phyloP scores from a whole-genome alignment of 352 stramenopile genomes.

The Phytophthora pseudosyringae region DNA sequence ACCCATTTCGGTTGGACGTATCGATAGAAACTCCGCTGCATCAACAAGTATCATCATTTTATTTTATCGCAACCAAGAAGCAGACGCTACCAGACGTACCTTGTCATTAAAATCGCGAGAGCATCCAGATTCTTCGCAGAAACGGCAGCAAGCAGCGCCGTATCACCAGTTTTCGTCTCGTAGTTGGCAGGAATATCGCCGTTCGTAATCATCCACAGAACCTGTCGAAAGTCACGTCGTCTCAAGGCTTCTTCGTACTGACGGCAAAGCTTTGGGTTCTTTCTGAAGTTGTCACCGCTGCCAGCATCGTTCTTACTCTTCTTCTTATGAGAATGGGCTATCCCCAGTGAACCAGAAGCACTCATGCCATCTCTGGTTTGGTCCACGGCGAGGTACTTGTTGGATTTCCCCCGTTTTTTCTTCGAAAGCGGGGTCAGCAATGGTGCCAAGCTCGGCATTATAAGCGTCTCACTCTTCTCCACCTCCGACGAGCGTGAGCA shows the following conservation, averaged over 20 bases:
- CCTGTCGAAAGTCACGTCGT: conserved; percentile 59
- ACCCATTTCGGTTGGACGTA: conserved; percentile 54
- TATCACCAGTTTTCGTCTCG: conserved; percentile 68
- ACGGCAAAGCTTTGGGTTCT: conserved; percentile 24
- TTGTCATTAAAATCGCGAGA: conserved; percentile 49
- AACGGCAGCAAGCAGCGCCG: conserved; percentile 62
- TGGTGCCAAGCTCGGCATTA: conserved; percentile 26
- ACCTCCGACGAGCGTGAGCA: conserved; percentile 9
- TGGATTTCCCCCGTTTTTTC: conserved; percentile 23
- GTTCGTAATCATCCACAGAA: conserved; percentile 79
- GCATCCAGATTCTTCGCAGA: conserved; percentile 50
- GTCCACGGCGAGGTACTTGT: conserved; percentile 24
- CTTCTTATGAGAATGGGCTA: conserved; percentile 3
- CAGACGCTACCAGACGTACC: conserved; percentile 32
- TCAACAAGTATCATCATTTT: not conserved
- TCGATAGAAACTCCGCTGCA: conserved; percentile 67
- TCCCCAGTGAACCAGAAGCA: conserved; percentile 5
- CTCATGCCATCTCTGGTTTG: conserved; percentile 5
- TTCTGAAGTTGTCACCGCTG: not conserved
- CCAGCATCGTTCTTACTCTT: not conserved
- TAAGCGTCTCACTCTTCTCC: conserved; percentile 5
- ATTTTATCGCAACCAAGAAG: not conserved
- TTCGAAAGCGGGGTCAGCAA: conserved; percentile 21
- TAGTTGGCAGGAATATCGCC: conserved; percentile 51
- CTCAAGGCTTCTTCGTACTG: conserved; percentile 62